These are phyloP conservation scores for Naegleria lovaniensis DNA, from an alignment of 208 protist species.

Conservation along the genomic window DNA sequence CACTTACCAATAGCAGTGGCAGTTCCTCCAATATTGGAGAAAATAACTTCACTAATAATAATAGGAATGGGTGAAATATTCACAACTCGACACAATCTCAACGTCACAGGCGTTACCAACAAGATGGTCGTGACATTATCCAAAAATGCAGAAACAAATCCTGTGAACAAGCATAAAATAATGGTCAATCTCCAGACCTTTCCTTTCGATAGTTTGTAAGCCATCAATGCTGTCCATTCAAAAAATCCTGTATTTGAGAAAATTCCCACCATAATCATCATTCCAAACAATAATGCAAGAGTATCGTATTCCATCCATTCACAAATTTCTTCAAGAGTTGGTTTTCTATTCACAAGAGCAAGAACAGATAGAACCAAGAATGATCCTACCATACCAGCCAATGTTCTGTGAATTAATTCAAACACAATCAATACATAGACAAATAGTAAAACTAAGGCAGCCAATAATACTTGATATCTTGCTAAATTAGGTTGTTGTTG, in stretches of 20 bases:
- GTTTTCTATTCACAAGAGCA: conserved; percentile 16
- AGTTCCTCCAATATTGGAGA: conserved; percentile 49
- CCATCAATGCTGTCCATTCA: conserved; percentile 45
- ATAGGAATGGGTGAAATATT: conserved; percentile 50
- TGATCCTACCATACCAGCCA: conserved; percentile 52
- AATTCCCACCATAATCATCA: conserved; percentile 61
- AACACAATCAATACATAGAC: conserved; percentile 56
- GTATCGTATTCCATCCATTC: conserved; percentile 53
- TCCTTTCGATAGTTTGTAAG: conserved; percentile 45
- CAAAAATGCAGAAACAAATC: conserved; percentile 50
- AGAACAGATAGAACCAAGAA: conserved; percentile 37
- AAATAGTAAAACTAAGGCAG: conserved; percentile 44
- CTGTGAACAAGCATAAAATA: conserved; percentile 42
- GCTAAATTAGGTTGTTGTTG: not conserved
- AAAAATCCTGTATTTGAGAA: conserved; percentile 54
- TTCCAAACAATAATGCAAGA: conserved; percentile 51
- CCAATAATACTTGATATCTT: conserved; percentile 42
- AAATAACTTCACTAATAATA: conserved; percentile 50
- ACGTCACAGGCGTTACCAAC: conserved; percentile 55
- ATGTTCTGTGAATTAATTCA: conserved; percentile 51
- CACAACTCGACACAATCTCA: conserved; percentile 48
- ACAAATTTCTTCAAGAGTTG: conserved; percentile 35
- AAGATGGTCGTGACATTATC: conserved; percentile 69
- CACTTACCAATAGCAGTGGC: conserved; percentile 28
- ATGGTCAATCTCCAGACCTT: conserved; percentile 43